phyloP scores from a whole-genome alignment of 768 basidiomycete genomes.

The Auricularia auricula-judae region DNA sequence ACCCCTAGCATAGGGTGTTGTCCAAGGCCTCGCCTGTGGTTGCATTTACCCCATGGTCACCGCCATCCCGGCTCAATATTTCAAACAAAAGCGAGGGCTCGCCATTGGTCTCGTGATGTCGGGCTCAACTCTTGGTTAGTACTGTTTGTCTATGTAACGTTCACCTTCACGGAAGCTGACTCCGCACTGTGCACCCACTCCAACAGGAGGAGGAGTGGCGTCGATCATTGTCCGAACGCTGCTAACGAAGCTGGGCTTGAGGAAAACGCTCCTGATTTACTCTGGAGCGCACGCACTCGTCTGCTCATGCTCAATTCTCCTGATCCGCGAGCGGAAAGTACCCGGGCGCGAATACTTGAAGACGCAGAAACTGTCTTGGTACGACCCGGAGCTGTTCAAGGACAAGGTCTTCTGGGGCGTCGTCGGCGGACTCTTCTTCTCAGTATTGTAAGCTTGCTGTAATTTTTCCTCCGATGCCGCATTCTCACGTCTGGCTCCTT shows the following conservation, averaged over 20 bases:
- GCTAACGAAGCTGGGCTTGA: slow-evolving; percentile 20
- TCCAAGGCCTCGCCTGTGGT: slow-evolving; percentile 2
- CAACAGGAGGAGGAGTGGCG: not conserved
- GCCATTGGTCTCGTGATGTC: slow-evolving; percentile 3
- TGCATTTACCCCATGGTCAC: slow-evolving; percentile 2
- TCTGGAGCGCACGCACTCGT: slow-evolving; percentile 17
- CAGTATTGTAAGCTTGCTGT: slow-evolving; percentile 7
- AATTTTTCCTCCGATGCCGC: too few relatives aligned
- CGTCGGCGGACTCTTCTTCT: slow-evolving; percentile 20
- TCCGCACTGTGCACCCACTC: too few relatives aligned
- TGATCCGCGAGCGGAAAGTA: slow-evolving; percentile 20
- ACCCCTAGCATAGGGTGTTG: not conserved
- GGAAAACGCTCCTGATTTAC: slow-evolving; percentile 22
- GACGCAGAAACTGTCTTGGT: slow-evolving; percentile 3
- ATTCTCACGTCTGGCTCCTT: too few relatives aligned
- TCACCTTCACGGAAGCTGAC: too few relatives aligned
- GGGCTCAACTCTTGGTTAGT: not conserved
- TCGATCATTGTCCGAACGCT: slow-evolving; percentile 10
- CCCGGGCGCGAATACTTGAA: slow-evolving; percentile 1
- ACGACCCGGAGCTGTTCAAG: slow-evolving; percentile 5
- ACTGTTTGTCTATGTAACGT: not conserved
- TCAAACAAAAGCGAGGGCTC: not conserved
- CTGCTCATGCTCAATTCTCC: slow-evolving; percentile 17
- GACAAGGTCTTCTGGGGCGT: slow-evolving; percentile 22
- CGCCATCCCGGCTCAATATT: slow-evolving; percentile 3